A percentile compares a stretch with the other conserved stretches of the same genome.
These are phyloP conservation scores for Diophrys appendiculata DNA, from an alignment of 73 alveolate genomes.

Conservation along the genomic window DNA sequence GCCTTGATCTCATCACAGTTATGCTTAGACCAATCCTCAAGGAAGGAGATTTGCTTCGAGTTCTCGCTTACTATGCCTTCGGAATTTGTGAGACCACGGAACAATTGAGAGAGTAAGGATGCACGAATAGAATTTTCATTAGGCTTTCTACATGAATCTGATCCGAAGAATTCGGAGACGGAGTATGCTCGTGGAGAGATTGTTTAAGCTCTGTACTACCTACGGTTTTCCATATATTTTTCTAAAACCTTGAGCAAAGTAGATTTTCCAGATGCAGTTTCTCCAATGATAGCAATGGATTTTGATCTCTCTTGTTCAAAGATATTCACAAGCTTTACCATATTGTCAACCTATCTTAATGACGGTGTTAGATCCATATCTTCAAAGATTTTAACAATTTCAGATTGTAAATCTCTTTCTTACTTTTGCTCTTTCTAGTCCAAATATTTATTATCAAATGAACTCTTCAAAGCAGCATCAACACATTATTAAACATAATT, in stretches of 20 bases:
- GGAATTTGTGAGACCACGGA: not conserved
- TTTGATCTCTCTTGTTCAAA: conserved; percentile 3
- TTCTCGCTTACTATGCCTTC: conserved; percentile 3
- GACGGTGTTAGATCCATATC: not conserved
- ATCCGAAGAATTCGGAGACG: too few relatives aligned
- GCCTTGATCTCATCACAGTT: conserved; percentile 6
- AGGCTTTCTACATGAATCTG: too few relatives aligned
- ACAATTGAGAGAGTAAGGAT: not conserved
- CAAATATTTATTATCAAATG: not conserved
- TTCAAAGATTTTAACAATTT: conserved; percentile 6
- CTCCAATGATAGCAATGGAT: conserved; percentile 58
- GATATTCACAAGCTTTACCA: conserved; percentile 2
- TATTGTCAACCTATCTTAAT: not conserved
- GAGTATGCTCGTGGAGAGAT: too few relatives aligned
- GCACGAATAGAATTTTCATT: not conserved
- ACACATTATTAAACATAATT: too few relatives aligned
- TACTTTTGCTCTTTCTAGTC: not conserved
- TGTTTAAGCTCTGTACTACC: too few relatives aligned
- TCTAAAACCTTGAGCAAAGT: conserved; percentile 14
- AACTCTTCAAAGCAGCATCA: too few relatives aligned
- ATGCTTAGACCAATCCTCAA: conserved; percentile 10
- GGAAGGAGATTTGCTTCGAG: conserved; percentile 8
- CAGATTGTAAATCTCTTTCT: not conserved
- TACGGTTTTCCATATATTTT: too few relatives aligned
- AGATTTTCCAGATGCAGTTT: conserved; percentile 57